Evolutionary conservation across 2,329 filamentous ascomycete genomes (phyloP).

Genomic region (Colletotrichum lindemuthianum): DNA sequence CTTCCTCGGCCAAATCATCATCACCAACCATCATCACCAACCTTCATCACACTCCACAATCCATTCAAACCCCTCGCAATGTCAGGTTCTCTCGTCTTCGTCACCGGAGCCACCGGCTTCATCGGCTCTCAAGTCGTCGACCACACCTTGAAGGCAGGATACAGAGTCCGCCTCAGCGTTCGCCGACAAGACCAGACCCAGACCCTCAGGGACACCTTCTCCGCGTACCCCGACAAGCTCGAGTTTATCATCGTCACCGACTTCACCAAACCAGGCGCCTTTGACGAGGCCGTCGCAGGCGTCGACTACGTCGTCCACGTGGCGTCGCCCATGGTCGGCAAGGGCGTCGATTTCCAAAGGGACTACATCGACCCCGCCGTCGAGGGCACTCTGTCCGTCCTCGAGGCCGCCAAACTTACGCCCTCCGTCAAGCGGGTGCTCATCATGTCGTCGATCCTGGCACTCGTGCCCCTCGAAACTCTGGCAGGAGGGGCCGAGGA

Average conservation of each 20-base stretch:
- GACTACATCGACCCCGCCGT: constrained; percentile 18
- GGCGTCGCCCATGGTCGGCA: constrained; percentile 17
- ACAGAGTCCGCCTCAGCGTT: constrained; percentile 23
- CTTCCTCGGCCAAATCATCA: no score
- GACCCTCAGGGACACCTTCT: neutral
- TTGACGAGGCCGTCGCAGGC: neutral
- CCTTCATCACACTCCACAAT: neutral
- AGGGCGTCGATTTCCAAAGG: constrained; percentile 7
- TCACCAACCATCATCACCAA: neutral
- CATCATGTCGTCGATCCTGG: constrained; percentile 9
- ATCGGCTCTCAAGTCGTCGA: constrained; percentile 8
- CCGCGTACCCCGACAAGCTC: neutral
- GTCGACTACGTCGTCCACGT: constrained; percentile 18
- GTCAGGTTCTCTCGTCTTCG: constrained; percentile 18
- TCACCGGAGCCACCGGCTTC: constrained; percentile 26
- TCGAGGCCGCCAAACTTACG: neutral
- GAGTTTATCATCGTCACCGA: constrained; percentile 6
- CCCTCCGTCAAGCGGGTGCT: constrained; percentile 3
- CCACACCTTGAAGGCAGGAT: neutral
- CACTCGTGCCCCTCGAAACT: neutral
- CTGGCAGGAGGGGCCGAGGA: neutral
- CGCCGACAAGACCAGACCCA: constrained; percentile 9
- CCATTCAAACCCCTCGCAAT: neutral
- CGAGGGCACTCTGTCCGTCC: constrained; percentile 1
- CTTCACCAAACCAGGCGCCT: neutral